A percentile compares a stretch with the other conserved stretches of the same genome.
Evolutionary conservation across 2,329 filamentous ascomycete genomes (phyloP).

Genomic region (Stagonosporopsis chrysanthemi): DNA sequence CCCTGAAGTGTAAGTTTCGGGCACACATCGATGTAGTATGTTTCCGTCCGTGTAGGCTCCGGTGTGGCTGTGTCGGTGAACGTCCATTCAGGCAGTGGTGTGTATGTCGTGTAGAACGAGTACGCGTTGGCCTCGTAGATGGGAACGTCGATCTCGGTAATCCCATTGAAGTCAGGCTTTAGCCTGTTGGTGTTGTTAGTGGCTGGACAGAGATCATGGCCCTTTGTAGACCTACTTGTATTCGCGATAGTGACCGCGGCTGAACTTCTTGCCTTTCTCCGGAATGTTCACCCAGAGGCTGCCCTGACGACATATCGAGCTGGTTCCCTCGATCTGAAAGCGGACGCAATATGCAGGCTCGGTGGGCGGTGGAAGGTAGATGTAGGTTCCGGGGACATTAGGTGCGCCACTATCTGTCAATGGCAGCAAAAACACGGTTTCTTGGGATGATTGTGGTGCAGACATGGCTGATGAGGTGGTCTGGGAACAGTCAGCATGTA

Average conservation of each 20-base stretch:
- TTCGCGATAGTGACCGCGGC: slow-evolving; percentile 80
- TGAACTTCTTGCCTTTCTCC: slow-evolving; percentile 75
- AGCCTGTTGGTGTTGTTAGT: slow-evolving; percentile 64
- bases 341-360: slow-evolving; percentile 78
- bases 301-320: slow-evolving; percentile 92
- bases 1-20: slow-evolving; percentile 79
- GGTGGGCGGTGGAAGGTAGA: slow-evolving; percentile 83
- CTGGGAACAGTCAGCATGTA: neutral
- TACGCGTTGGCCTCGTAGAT: slow-evolving; percentile 86
- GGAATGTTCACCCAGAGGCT: slow-evolving; percentile 98
- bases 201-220: neutral
- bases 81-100: slow-evolving; percentile 81
- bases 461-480: slow-evolving; percentile 31
- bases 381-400: slow-evolving; percentile 85
- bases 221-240: slow-evolving; percentile 73
- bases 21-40: slow-evolving; percentile 93
- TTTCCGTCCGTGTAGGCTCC: slow-evolving; percentile 72
- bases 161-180: slow-evolving; percentile 89
- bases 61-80: slow-evolving; percentile 61
- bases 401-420: slow-evolving; percentile 94
- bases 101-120: slow-evolving; percentile 92
- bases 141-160: slow-evolving; percentile 87
- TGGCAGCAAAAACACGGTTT: slow-evolving; percentile 79
- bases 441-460: slow-evolving; percentile 25
- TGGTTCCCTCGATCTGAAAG: slow-evolving; percentile 92